A percentile compares a stretch with the other conserved stretches of the same genome.
phyloP scores from a whole-genome alignment of 768 basidiomycete genomes.

The Rubroboletus pulcherrimus region DNA sequence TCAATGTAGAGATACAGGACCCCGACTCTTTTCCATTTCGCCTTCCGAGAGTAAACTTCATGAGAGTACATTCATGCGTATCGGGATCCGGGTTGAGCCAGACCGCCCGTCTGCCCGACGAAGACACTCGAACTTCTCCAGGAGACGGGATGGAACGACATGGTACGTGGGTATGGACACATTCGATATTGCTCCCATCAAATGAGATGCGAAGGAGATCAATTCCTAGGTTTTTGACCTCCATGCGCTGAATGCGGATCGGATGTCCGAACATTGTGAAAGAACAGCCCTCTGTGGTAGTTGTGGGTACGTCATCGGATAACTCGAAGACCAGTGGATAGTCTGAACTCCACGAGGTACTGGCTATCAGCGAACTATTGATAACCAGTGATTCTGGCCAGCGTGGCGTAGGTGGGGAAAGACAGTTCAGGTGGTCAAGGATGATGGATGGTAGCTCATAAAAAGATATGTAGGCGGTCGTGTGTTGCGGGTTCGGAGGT shows the following conservation, averaged over 20 bases:
- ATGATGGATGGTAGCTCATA: slow-evolving; percentile 15
- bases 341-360: slow-evolving; percentile 14
- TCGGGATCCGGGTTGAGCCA: slow-evolving; percentile 13
- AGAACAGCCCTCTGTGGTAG: background rate
- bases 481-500: background rate
- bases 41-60: slow-evolving; percentile 44
- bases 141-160: slow-evolving; percentile 9
- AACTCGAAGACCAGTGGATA: slow-evolving; percentile 4
- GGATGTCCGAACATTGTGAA: slow-evolving; percentile 16
- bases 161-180: background rate
- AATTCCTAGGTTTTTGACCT: background rate
- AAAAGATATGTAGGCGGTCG: slow-evolving; percentile 9
- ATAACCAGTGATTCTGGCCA: slow-evolving; percentile 16
- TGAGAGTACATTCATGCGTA: slow-evolving; percentile 41
- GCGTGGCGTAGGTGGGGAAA: background rate
- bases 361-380: slow-evolving; percentile 7
- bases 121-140: slow-evolving; percentile 15
- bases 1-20: slow-evolving; percentile 29
- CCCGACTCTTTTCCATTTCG: slow-evolving; percentile 3
- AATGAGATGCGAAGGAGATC: slow-evolving; percentile 13
- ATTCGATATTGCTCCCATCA: slow-evolving; percentile 3
- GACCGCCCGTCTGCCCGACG: slow-evolving; percentile 20
- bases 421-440: slow-evolving; percentile 1
- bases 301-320: slow-evolving; percentile 12
- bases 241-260: background rate